Percentiles rank a stretch among this genome's conserved stretches.
These are phyloP conservation scores for Malassezia sympodialis DNA, from an alignment of 1,284 basidiomycete genomes.

Conservation along the genomic window DNA sequence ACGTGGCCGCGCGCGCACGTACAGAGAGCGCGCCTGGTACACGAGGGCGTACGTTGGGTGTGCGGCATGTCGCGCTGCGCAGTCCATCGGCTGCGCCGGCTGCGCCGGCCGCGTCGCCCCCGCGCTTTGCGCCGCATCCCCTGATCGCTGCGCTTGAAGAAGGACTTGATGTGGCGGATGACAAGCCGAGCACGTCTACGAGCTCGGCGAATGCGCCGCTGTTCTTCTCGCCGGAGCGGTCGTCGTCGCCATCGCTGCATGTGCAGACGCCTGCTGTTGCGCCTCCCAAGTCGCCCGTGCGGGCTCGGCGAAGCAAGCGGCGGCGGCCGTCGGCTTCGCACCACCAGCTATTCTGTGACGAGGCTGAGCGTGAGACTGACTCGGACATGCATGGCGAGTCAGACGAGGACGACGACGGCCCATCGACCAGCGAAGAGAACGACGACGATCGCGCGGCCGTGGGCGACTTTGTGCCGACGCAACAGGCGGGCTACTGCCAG, in stretches of 20 bases:
- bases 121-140: conserved; percentile 10
- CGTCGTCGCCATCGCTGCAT: conserved; percentile 2
- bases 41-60: background rate
- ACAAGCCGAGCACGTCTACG: background rate
- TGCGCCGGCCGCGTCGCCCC: background rate
- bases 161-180: background rate
- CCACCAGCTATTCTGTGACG: conserved; percentile 49
- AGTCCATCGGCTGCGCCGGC: background rate
- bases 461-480: conserved; percentile 58
- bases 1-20: background rate
- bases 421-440: conserved; percentile 54
- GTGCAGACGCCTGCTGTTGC: background rate
- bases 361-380: conserved; percentile 67
- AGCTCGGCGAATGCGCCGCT: background rate
- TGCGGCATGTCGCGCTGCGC: background rate
- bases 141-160: conserved; percentile 1
- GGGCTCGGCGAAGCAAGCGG: conserved; percentile 14
- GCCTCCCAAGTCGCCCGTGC: background rate
- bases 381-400: conserved; percentile 55
- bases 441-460: conserved; percentile 57
- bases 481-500: conserved; percentile 57
- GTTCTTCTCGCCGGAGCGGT: background rate
- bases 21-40: background rate
- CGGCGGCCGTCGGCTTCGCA: conserved; percentile 40
- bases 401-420: conserved; percentile 53